Conservation (phyloP, 805 yeast species). For the Suhomyces sp. region DNA sequence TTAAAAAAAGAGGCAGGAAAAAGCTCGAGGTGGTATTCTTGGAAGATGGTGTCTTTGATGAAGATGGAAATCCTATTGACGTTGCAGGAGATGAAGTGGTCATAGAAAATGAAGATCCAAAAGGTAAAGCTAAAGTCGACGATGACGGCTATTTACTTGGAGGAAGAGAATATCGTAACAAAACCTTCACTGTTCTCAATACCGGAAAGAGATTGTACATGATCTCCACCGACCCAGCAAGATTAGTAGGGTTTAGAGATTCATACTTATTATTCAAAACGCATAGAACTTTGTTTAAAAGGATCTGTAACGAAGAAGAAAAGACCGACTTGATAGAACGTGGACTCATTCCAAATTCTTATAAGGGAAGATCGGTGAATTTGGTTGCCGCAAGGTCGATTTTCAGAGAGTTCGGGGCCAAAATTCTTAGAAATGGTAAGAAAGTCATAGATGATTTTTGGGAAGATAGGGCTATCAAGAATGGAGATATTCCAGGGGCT, state of each 20-base stretch:
- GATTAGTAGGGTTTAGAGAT: conserved; percentile 91
- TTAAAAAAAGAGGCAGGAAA: conserved; percentile 27
- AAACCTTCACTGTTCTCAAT: conserved; percentile 61
- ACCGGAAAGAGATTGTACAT: conserved; percentile 74
- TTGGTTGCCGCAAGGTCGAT: conserved; percentile 88
- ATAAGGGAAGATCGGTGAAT: conserved; percentile 86
- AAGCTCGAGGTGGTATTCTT: conserved; percentile 35
- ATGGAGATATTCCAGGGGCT: conserved; percentile 70
- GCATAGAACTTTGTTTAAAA: conserved; percentile 71
- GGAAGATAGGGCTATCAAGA: conserved; percentile 56
- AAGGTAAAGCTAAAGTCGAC: conserved; percentile 74
- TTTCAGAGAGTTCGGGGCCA: conserved; percentile 89
- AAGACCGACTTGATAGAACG: conserved; percentile 80
- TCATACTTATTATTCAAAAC: conserved; percentile 86
- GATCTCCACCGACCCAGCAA: conserved; percentile 95
- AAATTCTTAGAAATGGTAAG: conserved; percentile 73
- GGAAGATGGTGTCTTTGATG: conserved; percentile 52
- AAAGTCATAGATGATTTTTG: conserved; percentile 87
- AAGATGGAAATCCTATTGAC: conserved; percentile 62
- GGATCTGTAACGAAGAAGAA: conserved; percentile 70
- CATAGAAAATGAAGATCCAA: conserved; percentile 65
- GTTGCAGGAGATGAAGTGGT: conserved; percentile 75
- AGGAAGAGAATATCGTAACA: conserved; percentile 70
- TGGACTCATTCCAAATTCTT: conserved; percentile 81
- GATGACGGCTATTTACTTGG: conserved; percentile 64